Base-by-base conservation (phyloP, 148 eudicot species). In the Linanthus parryae region DNA sequence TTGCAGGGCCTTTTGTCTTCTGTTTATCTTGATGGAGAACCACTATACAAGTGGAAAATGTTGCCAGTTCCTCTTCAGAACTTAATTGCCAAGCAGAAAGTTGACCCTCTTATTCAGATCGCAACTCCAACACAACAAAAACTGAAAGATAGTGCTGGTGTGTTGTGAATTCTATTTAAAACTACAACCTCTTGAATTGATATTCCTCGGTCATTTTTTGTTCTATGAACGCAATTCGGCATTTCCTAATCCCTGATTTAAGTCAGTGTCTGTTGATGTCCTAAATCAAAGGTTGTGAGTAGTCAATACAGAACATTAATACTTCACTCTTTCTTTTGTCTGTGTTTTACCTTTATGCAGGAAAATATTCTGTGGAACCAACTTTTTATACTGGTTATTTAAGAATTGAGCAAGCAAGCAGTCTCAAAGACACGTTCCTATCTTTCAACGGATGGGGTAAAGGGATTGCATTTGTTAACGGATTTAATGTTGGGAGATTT, bases 371-470 rank as follows among this genome's bases (percentile, higher is more conserved):
- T 20, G 62, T 46, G 50, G 94, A 81, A 62, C 98, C 98, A 62
- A 77, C 87, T 63, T 76, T 86, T 58, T 86, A 81, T 60, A 26
- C 69, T 54, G 98, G 98, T 31, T 46, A 45, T 46, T 74, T 91
- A 59, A 58, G 54, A 25, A 65, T 91, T 40, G 65, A 69, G 46
- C 39, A 70, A n/a, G 61, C 40, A 3, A 55, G 52, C 57, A 61
- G 74, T 63, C 77, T 79, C 12, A 61, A 64, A 44, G 98, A 91
- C 74, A 81, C 98, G 27, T 86, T 68, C 56, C 44, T 91, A 13
- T 83, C 89, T 20, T 76, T 91, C 67, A 59, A 66, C 50, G 94
- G 87, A 47, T 91, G 98, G 98, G 78, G 87, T 11, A 91, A 91
- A 77, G 98, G 98, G 55, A 35, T 91, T 58, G 98, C 90, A 40